Evolutionary conservation across 169 alveolate species (phyloP), one percentile per base, ranked within the genome.

Genomic region (Plasmodium gaboni): DNA sequence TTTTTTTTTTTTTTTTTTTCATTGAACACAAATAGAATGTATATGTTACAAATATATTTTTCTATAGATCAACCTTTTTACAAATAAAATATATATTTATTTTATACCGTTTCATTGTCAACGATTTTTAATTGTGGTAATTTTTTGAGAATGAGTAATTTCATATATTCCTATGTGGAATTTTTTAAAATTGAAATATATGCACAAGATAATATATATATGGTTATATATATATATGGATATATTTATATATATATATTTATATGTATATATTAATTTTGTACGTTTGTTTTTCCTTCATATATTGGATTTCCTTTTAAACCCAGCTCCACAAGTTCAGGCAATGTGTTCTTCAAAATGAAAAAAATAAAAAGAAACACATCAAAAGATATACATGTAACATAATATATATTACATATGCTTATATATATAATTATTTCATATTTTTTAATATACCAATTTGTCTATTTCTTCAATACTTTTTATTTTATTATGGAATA

Each of bases 251-350:
- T 13, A 51, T 48, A 48, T 48, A 48, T 48, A 48, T 2, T 1
- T 51, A 59, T 19, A 22, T 32, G 7, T 32, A 2, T 32, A 32
- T 32, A 32, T 32, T 32, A 32, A 4, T 32, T 32, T 32, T 32
- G 42, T 73, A 76, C 88, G 68, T 76, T 76, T 12, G 88, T 76
- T 50, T 65, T 46, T 17, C 88, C 88, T 6, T 76, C 88, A 64
- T 76, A 76, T 63, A 76, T 26, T 3, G 88, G 88, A 24, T 76
- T 76, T 28, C 88, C 88, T 57, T 76, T 76, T 2, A 76, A 71
- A 32, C 88, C 88, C n/a, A 76, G 17, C 13, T 76, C 88, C 13
- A 55, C 61, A 5, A 76, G 51, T 76, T 76, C 88, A 2, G 88
- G 88, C n/a, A 76, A 57, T 4, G 70, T 22, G 32, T 44, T 76